Percentiles rank a stretch among this genome's conserved stretches.
Conservation (phyloP, 192 early-diverging fungal species). For the Coemansia sp. region DNA sequence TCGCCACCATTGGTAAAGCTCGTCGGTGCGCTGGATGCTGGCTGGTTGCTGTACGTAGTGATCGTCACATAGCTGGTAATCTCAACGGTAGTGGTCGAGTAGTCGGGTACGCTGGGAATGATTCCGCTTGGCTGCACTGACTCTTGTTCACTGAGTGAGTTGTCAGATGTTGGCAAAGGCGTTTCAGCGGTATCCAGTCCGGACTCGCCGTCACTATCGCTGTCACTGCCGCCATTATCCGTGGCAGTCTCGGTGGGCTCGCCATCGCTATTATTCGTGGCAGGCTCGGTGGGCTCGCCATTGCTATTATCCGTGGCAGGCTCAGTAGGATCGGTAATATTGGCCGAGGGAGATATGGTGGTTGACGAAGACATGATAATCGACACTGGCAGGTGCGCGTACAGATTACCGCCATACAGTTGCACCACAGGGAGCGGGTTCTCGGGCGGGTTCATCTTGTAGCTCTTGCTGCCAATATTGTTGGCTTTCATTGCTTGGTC, state of each 20-base stretch:
- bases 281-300: neutral
- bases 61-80: slow-evolving; percentile 10
- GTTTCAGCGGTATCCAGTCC: neutral
- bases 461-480: slow-evolving; percentile 2
- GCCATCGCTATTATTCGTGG: neutral
- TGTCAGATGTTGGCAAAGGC: neutral
- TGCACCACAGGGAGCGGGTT: slow-evolving; percentile 13
- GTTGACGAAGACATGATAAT: neutral
- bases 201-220: neutral
- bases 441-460: slow-evolving; percentile 14
- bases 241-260: no score
- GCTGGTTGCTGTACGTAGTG: slow-evolving; percentile 4
- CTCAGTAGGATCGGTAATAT: no score
- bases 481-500: neutral
- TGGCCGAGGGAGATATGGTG: no score
- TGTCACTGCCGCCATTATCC: neutral
- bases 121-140: neutral
- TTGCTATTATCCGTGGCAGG: no score
- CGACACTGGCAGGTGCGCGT: slow-evolving; percentile 10
- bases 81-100: neutral
- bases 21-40: neutral
- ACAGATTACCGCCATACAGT: slow-evolving; percentile 35
- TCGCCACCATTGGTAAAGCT: neutral
- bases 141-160: neutral
- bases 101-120: neutral